phyloP scores from a whole-genome alignment of 306 rosid genomes.

The Vachellia collinsii region DNA sequence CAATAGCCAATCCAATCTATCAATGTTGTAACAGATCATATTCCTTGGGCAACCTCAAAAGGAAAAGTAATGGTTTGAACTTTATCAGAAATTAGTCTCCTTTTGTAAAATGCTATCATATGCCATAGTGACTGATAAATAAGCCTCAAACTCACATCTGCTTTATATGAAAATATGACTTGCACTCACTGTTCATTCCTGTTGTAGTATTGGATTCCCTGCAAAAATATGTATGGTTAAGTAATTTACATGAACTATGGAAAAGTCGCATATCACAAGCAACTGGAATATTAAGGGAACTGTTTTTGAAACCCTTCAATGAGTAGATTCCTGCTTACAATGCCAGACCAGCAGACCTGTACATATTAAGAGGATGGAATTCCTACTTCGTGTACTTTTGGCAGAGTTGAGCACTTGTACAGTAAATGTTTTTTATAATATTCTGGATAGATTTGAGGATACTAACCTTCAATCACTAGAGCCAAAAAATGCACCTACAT shows the following conservation, averaged over 20 bases:
- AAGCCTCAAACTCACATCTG: conserved; percentile 27
- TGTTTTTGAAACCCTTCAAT: conserved; percentile 14
- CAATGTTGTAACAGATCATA: conserved; percentile 37
- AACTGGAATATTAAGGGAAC: not conserved
- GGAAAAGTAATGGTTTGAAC: conserved; percentile 26
- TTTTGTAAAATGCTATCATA: conserved; percentile 10
- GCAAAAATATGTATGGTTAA: not conserved
- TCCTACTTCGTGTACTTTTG: not conserved
- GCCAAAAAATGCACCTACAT: not conserved
- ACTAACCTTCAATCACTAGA: not conserved
- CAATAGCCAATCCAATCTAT: conserved; percentile 29
- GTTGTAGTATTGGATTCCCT: conserved; percentile 39
- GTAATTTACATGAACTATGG: conserved; percentile 18
- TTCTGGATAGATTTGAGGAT: not conserved
- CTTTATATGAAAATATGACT: conserved; percentile 24
- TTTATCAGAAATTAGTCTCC: conserved; percentile 24
- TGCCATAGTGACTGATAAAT: conserved; percentile 9
- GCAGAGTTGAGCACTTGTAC: not conserved
- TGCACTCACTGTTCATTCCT: conserved; percentile 14
- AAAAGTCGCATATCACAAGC: not conserved
- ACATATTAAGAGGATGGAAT: not conserved
- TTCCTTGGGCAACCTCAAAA: conserved; percentile 34
- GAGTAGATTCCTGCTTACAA: not conserved
- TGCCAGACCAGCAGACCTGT: not conserved
- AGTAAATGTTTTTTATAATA: not conserved